A percentile compares a stretch with the other conserved stretches of the same genome.
phyloP scores from a whole-genome alignment of 2,329 filamentous ascomycete species.

The Verticillium isaacii region DNA sequence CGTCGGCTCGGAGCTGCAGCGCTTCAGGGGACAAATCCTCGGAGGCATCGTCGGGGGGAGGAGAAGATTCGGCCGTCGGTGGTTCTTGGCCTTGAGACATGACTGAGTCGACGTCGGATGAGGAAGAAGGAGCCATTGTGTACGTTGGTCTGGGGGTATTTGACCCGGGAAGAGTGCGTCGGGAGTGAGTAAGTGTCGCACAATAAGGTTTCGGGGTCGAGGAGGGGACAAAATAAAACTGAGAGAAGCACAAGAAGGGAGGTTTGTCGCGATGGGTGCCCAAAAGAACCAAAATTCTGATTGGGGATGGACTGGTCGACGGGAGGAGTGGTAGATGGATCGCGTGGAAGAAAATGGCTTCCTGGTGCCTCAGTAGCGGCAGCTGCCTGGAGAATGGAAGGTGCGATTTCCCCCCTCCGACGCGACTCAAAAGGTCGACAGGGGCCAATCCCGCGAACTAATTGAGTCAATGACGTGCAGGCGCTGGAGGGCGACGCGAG shows the following conservation, averaged over 20 bases:
- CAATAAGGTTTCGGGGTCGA: background rate
- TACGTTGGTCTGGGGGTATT: background rate
- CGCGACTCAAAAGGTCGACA: background rate
- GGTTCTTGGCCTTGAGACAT: conserved; percentile 18
- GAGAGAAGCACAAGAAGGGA: no score
- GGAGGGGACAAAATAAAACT: no score
- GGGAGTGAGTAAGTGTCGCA: background rate
- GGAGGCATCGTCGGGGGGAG: conserved; percentile 20
- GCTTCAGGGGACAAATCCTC: conserved; percentile 14
- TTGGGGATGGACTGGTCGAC: background rate
- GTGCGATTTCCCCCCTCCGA: background rate
- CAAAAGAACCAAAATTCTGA: background rate
- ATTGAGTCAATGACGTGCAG: conserved; percentile 16
- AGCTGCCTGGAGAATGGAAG: background rate
- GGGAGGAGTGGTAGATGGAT: background rate
- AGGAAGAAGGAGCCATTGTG: conserved; percentile 23
- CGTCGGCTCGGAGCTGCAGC: conserved; percentile 26
- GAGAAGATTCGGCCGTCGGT: conserved; percentile 33
- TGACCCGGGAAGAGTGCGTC: background rate
- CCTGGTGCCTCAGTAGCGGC: background rate
- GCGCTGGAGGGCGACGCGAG: conserved; percentile 22
- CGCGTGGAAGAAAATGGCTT: background rate
- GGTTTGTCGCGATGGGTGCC: no score
- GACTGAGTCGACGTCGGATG: conserved; percentile 25
- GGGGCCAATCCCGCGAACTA: background rate